Base-by-base conservation (phyloP, 2,329 filamentous ascomycete species). In the Colletotrichum magnum region DNA sequence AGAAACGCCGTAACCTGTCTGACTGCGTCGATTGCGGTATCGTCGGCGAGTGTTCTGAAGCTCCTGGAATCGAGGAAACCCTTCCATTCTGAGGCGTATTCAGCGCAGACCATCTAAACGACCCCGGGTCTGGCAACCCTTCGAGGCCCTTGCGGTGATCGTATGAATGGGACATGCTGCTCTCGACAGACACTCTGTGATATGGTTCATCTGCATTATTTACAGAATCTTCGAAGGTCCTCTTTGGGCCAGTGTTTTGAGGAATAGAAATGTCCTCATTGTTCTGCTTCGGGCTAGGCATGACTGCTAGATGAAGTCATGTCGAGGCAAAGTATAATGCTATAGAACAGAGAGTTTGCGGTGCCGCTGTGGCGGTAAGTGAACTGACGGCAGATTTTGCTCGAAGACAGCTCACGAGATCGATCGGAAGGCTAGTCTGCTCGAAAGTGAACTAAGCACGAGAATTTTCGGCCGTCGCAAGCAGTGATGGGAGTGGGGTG, bases 1-100 rank as follows among this genome's bases (percentile, higher is more conserved):
- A 92, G 94, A 72, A 89, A 81, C 24, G 68, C 70, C 24, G 32
- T 72, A 28, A 70, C 71, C 43, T 56, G 21, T 6, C 61, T 73
- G 62, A 70, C 72, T 56, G n/a, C 52, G 52, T 28, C 12, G 56
- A 56, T n/a, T 36, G 69, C 4, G 28, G 73, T 56, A 59, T 12
- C 10, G 58, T 73, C 67, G 36, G 72, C 66, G 26, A 70, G 2
- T 75, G 77, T 5, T 78, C 67, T 12, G 51, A 24, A 28, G 24
- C 43, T 47, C 43, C 69, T 24, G 28, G 45, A 13, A 56, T 52
- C 12, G 78, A 76, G 0, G 71, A 41, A n/a, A 69, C 72, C 12
- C 32, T 36, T 36, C 74, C 74, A 64, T 75, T 71, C 51, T 61
- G 66, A 5, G 83, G 75, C 0, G 83, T 81, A 68, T 83, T 83